These are phyloP conservation scores for Hemisphaericaspora nanyangensis DNA, from an alignment of 805 yeast genomes.

Conservation along the genomic window DNA sequence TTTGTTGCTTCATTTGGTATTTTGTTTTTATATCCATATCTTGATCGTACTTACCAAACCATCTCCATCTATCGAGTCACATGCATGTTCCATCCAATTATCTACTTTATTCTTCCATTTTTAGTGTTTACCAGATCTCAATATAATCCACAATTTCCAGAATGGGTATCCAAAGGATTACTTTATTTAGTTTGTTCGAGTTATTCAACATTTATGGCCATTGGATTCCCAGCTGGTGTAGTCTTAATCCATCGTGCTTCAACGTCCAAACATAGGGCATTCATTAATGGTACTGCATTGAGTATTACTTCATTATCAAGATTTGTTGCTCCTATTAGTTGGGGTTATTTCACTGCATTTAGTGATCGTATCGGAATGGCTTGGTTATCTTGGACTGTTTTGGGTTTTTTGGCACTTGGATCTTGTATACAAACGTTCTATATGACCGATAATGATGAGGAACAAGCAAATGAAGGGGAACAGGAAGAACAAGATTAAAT, in stretches of 20 bases:
- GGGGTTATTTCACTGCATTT: constrained; percentile 26
- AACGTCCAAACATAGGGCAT: constrained; percentile 46
- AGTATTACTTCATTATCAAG: constrained; percentile 36
- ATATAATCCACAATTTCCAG: constrained; percentile 17
- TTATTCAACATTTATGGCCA: constrained; percentile 28
- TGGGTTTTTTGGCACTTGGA: constrained; percentile 19
- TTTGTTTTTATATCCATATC: constrained; percentile 44
- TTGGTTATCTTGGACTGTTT: constrained; percentile 25
- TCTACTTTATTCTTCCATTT: constrained; percentile 42
- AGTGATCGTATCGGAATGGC: constrained; percentile 19
- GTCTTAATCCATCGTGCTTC: constrained; percentile 49
- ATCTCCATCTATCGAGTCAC: constrained; percentile 36
- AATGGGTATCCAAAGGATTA: constrained; percentile 4
- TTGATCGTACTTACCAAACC: constrained; percentile 44
- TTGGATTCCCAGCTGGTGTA: constrained; percentile 42
- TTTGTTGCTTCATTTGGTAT: constrained; percentile 45
- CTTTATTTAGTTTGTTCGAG: constrained; percentile 13
- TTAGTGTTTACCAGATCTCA: constrained; percentile 36
- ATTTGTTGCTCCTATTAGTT: constrained; percentile 24
- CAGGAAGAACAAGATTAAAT: no score
- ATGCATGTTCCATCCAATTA: constrained; percentile 36
- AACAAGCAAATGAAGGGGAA: constrained; percentile 14
- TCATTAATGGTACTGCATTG: constrained; percentile 53
- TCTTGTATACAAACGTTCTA: constrained; percentile 17
- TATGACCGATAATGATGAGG: constrained; percentile 24